Conservation (phyloP, 345 rosid species). For the Acer campestre region DNA sequence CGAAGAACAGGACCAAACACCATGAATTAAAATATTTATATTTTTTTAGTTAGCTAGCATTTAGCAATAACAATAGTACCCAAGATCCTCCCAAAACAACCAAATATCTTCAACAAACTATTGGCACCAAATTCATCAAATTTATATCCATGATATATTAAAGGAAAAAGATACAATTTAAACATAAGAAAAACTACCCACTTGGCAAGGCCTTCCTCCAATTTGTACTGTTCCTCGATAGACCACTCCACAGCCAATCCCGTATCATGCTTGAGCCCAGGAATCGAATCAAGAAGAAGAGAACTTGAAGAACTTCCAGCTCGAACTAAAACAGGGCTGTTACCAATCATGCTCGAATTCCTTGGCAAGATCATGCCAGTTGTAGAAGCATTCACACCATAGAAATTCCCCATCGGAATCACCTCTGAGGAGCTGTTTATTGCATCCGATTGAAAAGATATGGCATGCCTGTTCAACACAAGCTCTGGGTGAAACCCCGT, state of each 20-base stretch:
- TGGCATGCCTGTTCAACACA: slow-evolving; percentile 48
- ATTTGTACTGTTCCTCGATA: slow-evolving; percentile 62
- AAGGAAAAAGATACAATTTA: background rate
- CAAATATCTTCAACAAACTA: background rate
- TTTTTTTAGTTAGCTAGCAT: background rate
- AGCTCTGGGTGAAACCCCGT: slow-evolving; percentile 44
- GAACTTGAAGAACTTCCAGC: slow-evolving; percentile 50
- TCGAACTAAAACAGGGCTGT: slow-evolving; percentile 36
- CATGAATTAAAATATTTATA: background rate
- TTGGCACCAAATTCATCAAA: background rate
- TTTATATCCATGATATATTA: background rate
- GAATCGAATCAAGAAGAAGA: slow-evolving; percentile 53
- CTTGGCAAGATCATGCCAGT: slow-evolving; percentile 39
- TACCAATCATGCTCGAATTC: slow-evolving; percentile 38
- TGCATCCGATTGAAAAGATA: slow-evolving; percentile 52
- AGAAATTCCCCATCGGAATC: slow-evolving; percentile 54
- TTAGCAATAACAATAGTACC: background rate
- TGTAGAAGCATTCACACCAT: slow-evolving; percentile 31
- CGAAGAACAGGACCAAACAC: background rate
- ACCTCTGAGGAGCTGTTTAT: slow-evolving; percentile 49
- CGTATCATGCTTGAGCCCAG: slow-evolving; percentile 58
- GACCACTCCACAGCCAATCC: slow-evolving; percentile 86
- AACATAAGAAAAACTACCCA: slow-evolving; percentile 30
- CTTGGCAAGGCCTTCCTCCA: slow-evolving; percentile 76
- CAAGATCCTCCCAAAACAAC: background rate